Evolutionary conservation across 306 rosid species (phyloP), one percentile per base, ranked within the genome.

Genomic region (Rosa chinensis): DNA sequence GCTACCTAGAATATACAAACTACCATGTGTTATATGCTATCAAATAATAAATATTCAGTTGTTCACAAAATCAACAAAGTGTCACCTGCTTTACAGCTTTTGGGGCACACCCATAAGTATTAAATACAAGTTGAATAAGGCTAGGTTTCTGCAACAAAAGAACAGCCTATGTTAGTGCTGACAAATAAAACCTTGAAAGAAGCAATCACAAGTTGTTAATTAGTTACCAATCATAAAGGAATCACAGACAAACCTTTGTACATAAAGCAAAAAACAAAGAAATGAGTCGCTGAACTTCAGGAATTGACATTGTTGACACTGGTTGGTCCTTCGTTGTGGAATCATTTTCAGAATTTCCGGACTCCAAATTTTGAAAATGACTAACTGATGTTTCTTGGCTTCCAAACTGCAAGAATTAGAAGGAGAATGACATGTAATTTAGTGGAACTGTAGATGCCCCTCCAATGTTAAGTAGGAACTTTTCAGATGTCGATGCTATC

Each of bases 241-340:
- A 76, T 66, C 70, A 66, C 45, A 78, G 59, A 75, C 89, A 82
- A 71, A 95, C 99, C 99, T 95, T 95, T 40, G 91, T 89, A 77
- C 98, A 95, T 73, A 95, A 79, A 79, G 99, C 98, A 82, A 95
- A 95, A 89, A 88, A 91, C 78, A 95, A 85, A 83, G 99, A 93
- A 74, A 90, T 87, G 62, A 87, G 88, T 81, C 96, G 88, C 85
- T 95, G 98, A 45, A 91, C 94, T 85, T 95, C 99, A 84, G 90
- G 71, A 74, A 91, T 80, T 35, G 94, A 88, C 83, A 87, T 76
- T 59, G 91, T 77, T 23, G 98, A 76, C 72, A 72, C 45, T 62
- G 87, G 82, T 52, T 82, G 89, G 63, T 74, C 86, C 81, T 80
- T 69, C 76, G 61, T 77, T 43, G 78, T 10, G 72, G 91, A 75